phyloP scores from a whole-genome alignment of 23 red algal species.

The Gracilaria domingensis region DNA sequence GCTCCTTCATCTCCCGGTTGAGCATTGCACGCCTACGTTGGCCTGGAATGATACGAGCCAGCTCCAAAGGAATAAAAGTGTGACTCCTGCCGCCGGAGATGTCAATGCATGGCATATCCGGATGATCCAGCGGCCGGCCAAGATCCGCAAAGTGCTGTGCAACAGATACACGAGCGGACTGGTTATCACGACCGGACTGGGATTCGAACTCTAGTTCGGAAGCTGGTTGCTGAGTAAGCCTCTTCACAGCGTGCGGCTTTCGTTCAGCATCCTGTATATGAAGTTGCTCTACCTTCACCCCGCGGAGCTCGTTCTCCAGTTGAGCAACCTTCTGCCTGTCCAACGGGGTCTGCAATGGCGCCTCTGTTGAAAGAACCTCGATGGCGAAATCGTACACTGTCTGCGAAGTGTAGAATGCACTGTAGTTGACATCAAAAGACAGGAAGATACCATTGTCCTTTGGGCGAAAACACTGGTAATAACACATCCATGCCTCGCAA shows the following conservation, averaged over 20 bases:
- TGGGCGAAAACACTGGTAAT: conserved; percentile 79
- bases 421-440: conserved; percentile 73
- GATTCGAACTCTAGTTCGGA: conserved; percentile 47
- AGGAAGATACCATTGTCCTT: conserved; percentile 60
- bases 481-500: conserved; percentile 73
- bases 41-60: conserved; percentile 48
- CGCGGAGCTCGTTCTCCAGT: conserved; percentile 65
- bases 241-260: conserved; percentile 31
- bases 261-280: conserved; percentile 24
- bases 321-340: conserved; percentile 21
- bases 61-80: conserved; percentile 68
- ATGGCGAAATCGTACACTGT: conserved; percentile 62
- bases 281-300: conserved; percentile 33
- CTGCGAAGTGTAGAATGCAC: conserved; percentile 68
- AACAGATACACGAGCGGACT: conserved; percentile 27
- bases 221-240: conserved; percentile 49
- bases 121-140: conserved; percentile 50
- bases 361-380: conserved; percentile 48
- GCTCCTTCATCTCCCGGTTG: conserved; percentile 63
- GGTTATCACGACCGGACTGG: neutral
- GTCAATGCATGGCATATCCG: conserved; percentile 68
- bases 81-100: conserved; percentile 37
- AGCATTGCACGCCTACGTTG: conserved; percentile 57
- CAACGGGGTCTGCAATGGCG: conserved; percentile 20
- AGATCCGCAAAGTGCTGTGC: conserved; percentile 56